These are phyloP conservation scores for Alternaria angustiovoidea DNA, from an alignment of 2,329 filamentous ascomycete genomes.

Conservation along the genomic window DNA sequence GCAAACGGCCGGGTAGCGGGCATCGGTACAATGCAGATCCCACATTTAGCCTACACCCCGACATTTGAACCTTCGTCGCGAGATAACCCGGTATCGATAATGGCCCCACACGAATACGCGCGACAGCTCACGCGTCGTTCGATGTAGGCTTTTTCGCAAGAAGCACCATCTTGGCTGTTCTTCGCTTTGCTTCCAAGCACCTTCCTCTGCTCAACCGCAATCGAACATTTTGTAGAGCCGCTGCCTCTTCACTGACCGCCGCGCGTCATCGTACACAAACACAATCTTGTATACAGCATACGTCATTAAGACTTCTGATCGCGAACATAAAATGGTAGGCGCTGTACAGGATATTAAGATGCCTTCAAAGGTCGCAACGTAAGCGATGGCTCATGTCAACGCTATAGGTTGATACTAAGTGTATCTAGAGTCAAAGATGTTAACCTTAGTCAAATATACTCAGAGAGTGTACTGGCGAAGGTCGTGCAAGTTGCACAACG, in stretches of 20 bases:
- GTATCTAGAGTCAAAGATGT: slow-evolving; percentile 32
- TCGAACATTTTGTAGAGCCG: neutral
- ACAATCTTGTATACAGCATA: neutral
- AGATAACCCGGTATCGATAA: slow-evolving; percentile 35
- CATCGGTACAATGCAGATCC: slow-evolving; percentile 41
- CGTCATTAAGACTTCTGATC: neutral
- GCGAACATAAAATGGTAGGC: slow-evolving; percentile 11
- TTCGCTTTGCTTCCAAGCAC: slow-evolving; percentile 1
- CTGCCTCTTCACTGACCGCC: neutral
- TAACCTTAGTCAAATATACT: slow-evolving; percentile 38
- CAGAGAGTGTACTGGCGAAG: slow-evolving; percentile 43
- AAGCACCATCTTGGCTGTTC: slow-evolving; percentile 6
- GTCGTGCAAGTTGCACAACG: slow-evolving; percentile 45
- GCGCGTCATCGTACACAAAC: neutral
- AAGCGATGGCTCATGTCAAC: neutral
- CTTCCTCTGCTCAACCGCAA: neutral
- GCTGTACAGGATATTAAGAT: neutral
- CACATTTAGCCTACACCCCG: slow-evolving; percentile 19
- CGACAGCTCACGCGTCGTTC: slow-evolving; percentile 7
- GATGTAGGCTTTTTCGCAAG: neutral
- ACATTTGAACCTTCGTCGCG: slow-evolving; percentile 10
- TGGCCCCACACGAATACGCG: slow-evolving; percentile 13
- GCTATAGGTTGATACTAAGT: neutral
- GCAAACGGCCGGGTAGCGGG: slow-evolving; percentile 23
- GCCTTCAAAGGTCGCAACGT: slow-evolving; percentile 15